A percentile compares a stretch with the other conserved stretches of the same genome.
These are phyloP conservation scores for Nannochloris sp. DNA, from an alignment of 139 green algal species.

Conservation along the genomic window DNA sequence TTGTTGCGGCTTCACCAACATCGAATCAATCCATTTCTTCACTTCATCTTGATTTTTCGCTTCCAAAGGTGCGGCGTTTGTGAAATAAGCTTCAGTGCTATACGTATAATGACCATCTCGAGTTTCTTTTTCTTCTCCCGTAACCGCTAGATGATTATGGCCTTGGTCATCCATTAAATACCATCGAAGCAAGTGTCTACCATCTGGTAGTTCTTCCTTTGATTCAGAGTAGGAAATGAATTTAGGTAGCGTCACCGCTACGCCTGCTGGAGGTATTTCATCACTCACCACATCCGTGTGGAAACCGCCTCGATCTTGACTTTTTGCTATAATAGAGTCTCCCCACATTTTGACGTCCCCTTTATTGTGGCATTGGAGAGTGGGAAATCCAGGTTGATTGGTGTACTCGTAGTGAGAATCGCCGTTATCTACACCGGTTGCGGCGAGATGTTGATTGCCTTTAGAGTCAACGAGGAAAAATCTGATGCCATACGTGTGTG, in stretches of 20 bases:
- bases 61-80: slow-evolving; percentile 6
- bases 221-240: slow-evolving; percentile 33
- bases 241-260: slow-evolving; percentile 14
- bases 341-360: slow-evolving; percentile 24
- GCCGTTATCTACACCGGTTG: slow-evolving; percentile 37
- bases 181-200: slow-evolving; percentile 25
- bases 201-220: slow-evolving; percentile 20
- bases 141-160: slow-evolving; percentile 27
- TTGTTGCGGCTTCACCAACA: neutral
- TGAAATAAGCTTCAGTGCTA: slow-evolving; percentile 17
- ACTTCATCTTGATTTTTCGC: slow-evolving; percentile 16
- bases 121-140: slow-evolving; percentile 41
- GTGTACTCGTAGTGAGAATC: slow-evolving; percentile 49
- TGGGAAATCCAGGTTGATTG: slow-evolving; percentile 22
- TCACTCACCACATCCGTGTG: slow-evolving; percentile 27
- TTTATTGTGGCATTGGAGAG: slow-evolving; percentile 18
- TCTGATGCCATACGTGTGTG: slow-evolving; percentile 23
- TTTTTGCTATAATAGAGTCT: slow-evolving; percentile 21
- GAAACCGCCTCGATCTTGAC: slow-evolving; percentile 17
- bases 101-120: slow-evolving; percentile 52
- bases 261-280: slow-evolving; percentile 6
- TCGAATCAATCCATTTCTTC: neutral
- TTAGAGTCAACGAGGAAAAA: slow-evolving; percentile 33
- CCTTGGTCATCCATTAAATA: slow-evolving; percentile 31
- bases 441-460: slow-evolving; percentile 28